phyloP scores from a whole-genome alignment of 2,329 filamentous ascomycete species.

The Chaetomium globosum region DNA sequence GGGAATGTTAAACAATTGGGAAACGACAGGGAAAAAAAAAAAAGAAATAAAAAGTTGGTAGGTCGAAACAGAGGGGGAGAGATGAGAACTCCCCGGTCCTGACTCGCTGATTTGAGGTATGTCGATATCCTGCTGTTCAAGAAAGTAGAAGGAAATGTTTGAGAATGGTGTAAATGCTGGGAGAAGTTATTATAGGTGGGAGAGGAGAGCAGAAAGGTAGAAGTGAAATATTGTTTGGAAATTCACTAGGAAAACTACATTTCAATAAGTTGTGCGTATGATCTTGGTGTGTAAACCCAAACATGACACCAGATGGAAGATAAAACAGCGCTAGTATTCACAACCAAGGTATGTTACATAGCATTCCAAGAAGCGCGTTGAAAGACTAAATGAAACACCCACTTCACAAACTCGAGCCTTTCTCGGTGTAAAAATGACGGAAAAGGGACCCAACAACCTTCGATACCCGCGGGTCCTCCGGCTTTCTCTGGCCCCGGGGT shows the following conservation, averaged over 20 bases:
- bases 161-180: background rate
- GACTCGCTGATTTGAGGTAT: background rate
- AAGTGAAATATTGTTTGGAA: background rate
- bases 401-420: background rate
- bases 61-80: background rate
- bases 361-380: background rate
- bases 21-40: background rate
- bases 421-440: too few relatives aligned
- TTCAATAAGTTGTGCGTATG: background rate
- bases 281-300: background rate
- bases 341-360: background rate
- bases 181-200: background rate
- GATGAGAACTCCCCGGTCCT: background rate
- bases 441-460: too few relatives aligned
- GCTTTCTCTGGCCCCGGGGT: too few relatives aligned
- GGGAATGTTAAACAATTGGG: background rate
- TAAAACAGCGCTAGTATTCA: background rate
- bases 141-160: background rate
- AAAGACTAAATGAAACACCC: background rate
- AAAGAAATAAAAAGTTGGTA: background rate
- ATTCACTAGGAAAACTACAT: background rate
- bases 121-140: background rate
- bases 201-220: background rate
- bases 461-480: too few relatives aligned
- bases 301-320: background rate